These are phyloP conservation scores for Teratosphaeriaceae sp. DNA, from an alignment of 2,329 filamentous ascomycete genomes.

Conservation along the genomic window DNA sequence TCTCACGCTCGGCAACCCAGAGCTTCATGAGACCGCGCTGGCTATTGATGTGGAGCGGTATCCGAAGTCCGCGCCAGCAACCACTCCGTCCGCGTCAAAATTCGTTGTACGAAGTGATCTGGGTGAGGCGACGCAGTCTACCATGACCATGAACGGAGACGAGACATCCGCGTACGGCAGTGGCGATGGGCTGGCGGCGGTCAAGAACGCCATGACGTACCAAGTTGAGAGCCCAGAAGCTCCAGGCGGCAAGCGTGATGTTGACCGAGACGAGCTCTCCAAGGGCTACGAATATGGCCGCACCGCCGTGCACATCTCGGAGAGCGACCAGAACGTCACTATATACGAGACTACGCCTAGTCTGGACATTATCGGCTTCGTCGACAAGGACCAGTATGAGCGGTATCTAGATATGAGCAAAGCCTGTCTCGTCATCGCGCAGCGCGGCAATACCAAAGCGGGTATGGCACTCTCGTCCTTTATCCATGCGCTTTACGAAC, in stretches of 20 bases:
- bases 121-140: slow-evolving; percentile 48
- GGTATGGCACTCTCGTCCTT: slow-evolving; percentile 81
- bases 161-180: slow-evolving; percentile 13
- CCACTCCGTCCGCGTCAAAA: slow-evolving; percentile 66
- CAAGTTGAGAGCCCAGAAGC: slow-evolving; percentile 68
- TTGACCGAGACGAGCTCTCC: slow-evolving; percentile 76
- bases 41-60: slow-evolving; percentile 86
- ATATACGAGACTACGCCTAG: slow-evolving; percentile 69
- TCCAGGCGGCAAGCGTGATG: slow-evolving; percentile 72
- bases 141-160: slow-evolving; percentile 36
- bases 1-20: slow-evolving; percentile 71
- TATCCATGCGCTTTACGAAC: slow-evolving; percentile 77
- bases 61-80: slow-evolving; percentile 73
- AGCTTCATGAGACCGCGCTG: slow-evolving; percentile 66
- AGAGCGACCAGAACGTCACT: slow-evolving; percentile 82
- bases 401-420: slow-evolving; percentile 81
- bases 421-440: slow-evolving; percentile 67
- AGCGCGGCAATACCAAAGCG: slow-evolving; percentile 73
- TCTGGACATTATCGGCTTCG: slow-evolving; percentile 82
- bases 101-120: slow-evolving; percentile 55
- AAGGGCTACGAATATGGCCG: slow-evolving; percentile 92
- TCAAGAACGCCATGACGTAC: slow-evolving; percentile 75
- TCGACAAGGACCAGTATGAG: slow-evolving; percentile 61
- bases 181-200: slow-evolving; percentile 53
- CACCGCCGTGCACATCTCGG: slow-evolving; percentile 82